A percentile compares a stretch with the other conserved stretches of the same genome.
Conservation (phyloP, 805 yeast genomes). For the Metschnikowia lunata region DNA sequence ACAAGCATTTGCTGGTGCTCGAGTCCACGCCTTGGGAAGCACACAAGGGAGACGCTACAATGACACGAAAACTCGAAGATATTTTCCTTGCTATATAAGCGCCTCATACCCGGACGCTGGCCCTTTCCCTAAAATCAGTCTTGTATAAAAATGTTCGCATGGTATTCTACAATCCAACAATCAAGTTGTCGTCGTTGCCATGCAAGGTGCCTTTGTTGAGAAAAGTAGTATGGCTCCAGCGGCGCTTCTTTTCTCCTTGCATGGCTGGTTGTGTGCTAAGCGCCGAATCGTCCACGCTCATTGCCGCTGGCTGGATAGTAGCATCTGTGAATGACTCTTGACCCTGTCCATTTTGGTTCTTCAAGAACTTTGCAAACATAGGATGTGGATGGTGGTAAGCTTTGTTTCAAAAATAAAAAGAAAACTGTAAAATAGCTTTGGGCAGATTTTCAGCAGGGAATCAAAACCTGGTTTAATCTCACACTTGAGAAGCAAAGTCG, state of each 20-base stretch:
- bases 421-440: no score
- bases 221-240: constrained; percentile 18
- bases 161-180: constrained; percentile 15
- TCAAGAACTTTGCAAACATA: constrained; percentile 16
- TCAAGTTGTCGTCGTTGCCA: constrained; percentile 19
- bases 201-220: constrained; percentile 18
- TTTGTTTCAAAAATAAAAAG: no score
- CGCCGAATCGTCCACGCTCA: constrained; percentile 8
- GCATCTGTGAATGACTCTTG: constrained; percentile 1
- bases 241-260: constrained; percentile 10
- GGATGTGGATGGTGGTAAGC: no score
- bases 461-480: no score
- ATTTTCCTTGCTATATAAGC: constrained; percentile 1
- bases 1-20: neutral
- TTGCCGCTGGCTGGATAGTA: neutral
- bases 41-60: neutral
- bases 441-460: no score
- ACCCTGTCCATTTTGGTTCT: constrained; percentile 12
- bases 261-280: constrained; percentile 2
- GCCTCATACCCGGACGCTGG: neutral
- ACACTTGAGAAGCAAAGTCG: no score
- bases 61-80: neutral
- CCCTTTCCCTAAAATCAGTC: no score
- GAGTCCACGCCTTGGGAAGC: constrained; percentile 1
- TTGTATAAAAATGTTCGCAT: no score